Conservation (phyloP, 1,284 basidiomycete species). For the Microbotryum intermedium region DNA sequence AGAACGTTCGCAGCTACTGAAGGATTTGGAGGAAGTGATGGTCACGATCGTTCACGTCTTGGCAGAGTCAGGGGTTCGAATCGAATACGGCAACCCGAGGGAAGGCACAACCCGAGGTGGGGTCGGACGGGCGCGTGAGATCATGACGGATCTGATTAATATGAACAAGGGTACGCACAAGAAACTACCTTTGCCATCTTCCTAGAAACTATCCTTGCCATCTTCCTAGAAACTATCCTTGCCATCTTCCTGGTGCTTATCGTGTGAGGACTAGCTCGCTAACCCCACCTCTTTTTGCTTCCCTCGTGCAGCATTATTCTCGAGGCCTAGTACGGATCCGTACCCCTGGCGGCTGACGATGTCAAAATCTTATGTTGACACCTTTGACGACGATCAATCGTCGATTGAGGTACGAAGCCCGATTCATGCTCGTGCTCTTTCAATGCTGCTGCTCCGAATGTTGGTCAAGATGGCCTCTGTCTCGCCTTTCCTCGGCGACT, state of each 20-base stretch:
- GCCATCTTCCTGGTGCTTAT: background rate
- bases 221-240: too few relatives aligned
- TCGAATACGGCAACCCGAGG: conserved; percentile 8
- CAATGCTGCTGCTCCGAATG: conserved; percentile 4
- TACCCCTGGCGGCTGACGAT: background rate
- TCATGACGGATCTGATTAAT: conserved; percentile 16
- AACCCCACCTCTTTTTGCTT: background rate
- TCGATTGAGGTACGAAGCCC: conserved; percentile 5
- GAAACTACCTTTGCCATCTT: too few relatives aligned
- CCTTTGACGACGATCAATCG: conserved; percentile 6
- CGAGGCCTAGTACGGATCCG: conserved; percentile 6
- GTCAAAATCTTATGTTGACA: too few relatives aligned
- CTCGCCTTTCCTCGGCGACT: conserved; percentile 12
- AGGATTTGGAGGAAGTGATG: conserved; percentile 4
- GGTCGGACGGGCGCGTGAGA: conserved; percentile 19
- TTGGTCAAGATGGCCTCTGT: conserved; percentile 4
- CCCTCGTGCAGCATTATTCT: conserved; percentile 10
- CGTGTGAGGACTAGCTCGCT: conserved; percentile 2
- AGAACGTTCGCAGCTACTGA: background rate
- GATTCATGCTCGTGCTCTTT: conserved; percentile 7
- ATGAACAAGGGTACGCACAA: conserved; percentile 10
- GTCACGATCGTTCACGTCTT: conserved; percentile 2
- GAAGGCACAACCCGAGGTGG: conserved; percentile 10
- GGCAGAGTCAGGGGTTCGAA: conserved; percentile 16
- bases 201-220: too few relatives aligned